Evolutionary conservation across 768 basidiomycete genomes (phyloP), one percentile per base, ranked within the genome.

Genomic region (Suillus spraguei): DNA sequence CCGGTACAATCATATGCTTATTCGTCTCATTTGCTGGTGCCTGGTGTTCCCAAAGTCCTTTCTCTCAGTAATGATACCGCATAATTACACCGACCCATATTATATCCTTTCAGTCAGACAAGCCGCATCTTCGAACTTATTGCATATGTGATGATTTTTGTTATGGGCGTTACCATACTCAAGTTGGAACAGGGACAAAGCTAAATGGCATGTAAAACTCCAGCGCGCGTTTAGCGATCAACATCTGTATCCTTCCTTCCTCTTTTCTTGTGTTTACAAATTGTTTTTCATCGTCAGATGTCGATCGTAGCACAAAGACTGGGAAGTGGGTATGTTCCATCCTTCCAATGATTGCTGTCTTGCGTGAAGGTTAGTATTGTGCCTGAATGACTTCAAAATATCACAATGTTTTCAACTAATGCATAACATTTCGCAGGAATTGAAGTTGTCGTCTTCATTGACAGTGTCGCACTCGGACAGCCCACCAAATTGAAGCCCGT

Each of bases 131-230:
- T 92, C 71, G 78, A 87, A 66, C 76, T 92, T 62, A 81, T 94
- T 61, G 91, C 91, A 0, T 74, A 86, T 11, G 62, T 94, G 68
- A 87, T 97, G 84, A 95, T 97, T 70, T 93, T 95, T 74, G 81
- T 90, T 71, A 97, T 98, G 94, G 95, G 94, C 4, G 71, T 98
- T 44, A 90, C 91, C 39, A 96, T 99, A 91, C 86, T 99, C 64
- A 95, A 93, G 73, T 89, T 99, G 85, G 96, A n/a, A 99, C 75
- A 83, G 90, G 70, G 91, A 96, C 13, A 92, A 94, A 74, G 84
- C 90, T 24, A 95, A 93, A 76, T 99, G 97, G 97, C 86, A 93
- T 67, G 77, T 93, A 71, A 97, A 97, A 80, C 87, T 99, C 56
- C 82, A 87, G 61, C 81, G 80, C 16, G 91, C 95, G 1, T 97